A percentile compares a stretch with the other conserved stretches of the same genome.
These are phyloP conservation scores for Neocatenulostroma microsporum DNA, from an alignment of 2,329 filamentous ascomycete genomes.

Conservation along the genomic window DNA sequence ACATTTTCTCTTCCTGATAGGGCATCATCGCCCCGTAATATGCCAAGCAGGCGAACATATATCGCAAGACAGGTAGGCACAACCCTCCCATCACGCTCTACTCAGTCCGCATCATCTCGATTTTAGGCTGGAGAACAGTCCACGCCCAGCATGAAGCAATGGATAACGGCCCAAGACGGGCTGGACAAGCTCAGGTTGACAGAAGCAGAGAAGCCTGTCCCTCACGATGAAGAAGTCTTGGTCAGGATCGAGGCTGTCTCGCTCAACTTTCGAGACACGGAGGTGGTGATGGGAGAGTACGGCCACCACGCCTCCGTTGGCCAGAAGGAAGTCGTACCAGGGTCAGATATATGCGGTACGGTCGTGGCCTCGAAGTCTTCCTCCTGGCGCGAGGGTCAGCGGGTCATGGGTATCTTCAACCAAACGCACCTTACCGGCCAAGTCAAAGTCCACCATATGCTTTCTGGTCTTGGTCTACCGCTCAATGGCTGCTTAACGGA, in stretches of 20 bases:
- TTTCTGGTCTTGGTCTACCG: slow-evolving; percentile 53
- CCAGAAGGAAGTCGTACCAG: slow-evolving; percentile 49
- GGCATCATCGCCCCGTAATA: no score
- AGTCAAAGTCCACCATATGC: slow-evolving; percentile 49
- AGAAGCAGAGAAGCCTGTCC: slow-evolving; percentile 28
- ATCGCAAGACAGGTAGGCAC: no score
- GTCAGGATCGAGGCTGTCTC: slow-evolving; percentile 47
- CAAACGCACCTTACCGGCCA: slow-evolving; percentile 52
- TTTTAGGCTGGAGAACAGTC: neutral
- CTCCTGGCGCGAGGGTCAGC: slow-evolving; percentile 50
- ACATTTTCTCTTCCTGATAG: no score
- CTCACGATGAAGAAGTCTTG: slow-evolving; percentile 39
- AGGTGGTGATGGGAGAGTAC: slow-evolving; percentile 58
- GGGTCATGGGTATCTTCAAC: slow-evolving; percentile 60
- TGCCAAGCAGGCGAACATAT: no score
- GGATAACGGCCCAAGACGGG: slow-evolving; percentile 37
- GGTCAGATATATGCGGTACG: slow-evolving; percentile 62
- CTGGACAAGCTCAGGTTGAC: slow-evolving; percentile 34
- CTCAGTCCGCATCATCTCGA: no score
- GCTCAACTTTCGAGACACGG: slow-evolving; percentile 48
- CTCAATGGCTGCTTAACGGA: slow-evolving; percentile 50
- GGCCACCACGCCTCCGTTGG: slow-evolving; percentile 54
- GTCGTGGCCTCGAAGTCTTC: slow-evolving; percentile 45
- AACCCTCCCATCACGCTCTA: no score
- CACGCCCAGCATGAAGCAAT: slow-evolving; percentile 28